phyloP scores from a whole-genome alignment of 768 basidiomycete genomes.

The Daedaleopsis sinensis region DNA sequence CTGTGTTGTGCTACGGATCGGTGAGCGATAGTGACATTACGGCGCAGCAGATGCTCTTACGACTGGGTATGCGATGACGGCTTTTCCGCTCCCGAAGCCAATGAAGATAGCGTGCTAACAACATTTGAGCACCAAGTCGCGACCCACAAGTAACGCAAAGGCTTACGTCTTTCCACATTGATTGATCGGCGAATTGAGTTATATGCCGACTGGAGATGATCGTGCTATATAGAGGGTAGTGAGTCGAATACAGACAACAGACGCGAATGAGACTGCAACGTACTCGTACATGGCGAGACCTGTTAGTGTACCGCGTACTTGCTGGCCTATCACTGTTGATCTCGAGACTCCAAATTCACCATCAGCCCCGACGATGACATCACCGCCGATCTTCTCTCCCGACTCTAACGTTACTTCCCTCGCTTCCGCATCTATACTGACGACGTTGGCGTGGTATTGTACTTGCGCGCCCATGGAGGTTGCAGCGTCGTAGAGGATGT shows the following conservation, averaged over 20 bases:
- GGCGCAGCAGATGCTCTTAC: background rate
- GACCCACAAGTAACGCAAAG: too few species aligned
- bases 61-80: constrained; percentile 11
- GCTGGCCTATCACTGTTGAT: constrained; percentile 16
- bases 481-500: constrained; percentile 36
- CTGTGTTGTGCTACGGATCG: background rate
- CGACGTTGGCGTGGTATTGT: constrained; percentile 31
- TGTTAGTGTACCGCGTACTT: constrained; percentile 15
- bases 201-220: constrained; percentile 6
- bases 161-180: background rate
- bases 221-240: background rate
- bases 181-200: constrained; percentile 13
- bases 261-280: constrained; percentile 1
- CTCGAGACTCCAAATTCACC: constrained; percentile 32
- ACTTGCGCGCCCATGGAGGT: constrained; percentile 28
- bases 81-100: constrained; percentile 5
- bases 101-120: constrained; percentile 9
- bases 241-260: background rate
- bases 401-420: constrained; percentile 30
- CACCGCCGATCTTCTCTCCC: constrained; percentile 35
- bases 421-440: constrained; percentile 23
- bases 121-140: too few species aligned
- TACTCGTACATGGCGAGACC: constrained; percentile 34
- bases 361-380: constrained; percentile 41
- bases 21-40: constrained; percentile 24